Percentiles rank a stretch among this genome's conserved stretches.
Evolutionary conservation across 805 yeast species (phyloP).

Genomic region (Suhomyces pyralidae): DNA sequence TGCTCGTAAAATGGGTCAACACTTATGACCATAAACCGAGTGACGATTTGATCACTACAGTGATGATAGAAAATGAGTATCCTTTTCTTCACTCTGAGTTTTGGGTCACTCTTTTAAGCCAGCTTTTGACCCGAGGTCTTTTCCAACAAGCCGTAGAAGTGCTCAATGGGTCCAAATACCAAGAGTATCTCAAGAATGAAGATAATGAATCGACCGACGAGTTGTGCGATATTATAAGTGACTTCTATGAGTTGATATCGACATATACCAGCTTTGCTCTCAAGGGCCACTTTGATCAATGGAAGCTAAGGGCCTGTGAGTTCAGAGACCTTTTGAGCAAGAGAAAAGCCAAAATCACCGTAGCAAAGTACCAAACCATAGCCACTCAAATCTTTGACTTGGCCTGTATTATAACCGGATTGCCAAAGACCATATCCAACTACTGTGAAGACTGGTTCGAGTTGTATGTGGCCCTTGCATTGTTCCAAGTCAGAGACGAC

Average conservation of each 20-base stretch:
- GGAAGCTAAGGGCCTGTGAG: constrained; percentile 52
- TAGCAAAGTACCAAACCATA: constrained; percentile 24
- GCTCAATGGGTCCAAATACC: constrained; percentile 42
- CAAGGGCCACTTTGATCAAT: constrained; percentile 42
- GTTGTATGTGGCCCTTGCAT: constrained; percentile 50
- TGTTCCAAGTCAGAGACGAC: constrained; percentile 57
- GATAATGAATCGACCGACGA: constrained; percentile 19
- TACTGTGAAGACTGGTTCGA: constrained; percentile 69
- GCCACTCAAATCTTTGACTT: constrained; percentile 41
- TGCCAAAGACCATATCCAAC: constrained; percentile 47
- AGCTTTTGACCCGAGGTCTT: constrained; percentile 59
- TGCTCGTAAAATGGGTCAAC: constrained; percentile 62
- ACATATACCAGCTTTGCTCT: constrained; percentile 41
- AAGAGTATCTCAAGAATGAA: constrained; percentile 25
- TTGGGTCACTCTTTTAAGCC: constrained; percentile 60
- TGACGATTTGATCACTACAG: constrained; percentile 45
- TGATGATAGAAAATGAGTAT: constrained; percentile 40
- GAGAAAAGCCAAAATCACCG: constrained; percentile 21
- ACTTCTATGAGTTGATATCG: constrained; percentile 37
- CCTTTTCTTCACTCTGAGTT: constrained; percentile 53
- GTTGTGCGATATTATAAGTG: constrained; percentile 37
- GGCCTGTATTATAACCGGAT: constrained; percentile 45
- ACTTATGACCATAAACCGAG: constrained; percentile 67
- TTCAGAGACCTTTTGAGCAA: constrained; percentile 41
- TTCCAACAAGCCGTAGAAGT: constrained; percentile 53